phyloP scores from a whole-genome alignment of 208 protist species.

The Leishmania arabica region DNA sequence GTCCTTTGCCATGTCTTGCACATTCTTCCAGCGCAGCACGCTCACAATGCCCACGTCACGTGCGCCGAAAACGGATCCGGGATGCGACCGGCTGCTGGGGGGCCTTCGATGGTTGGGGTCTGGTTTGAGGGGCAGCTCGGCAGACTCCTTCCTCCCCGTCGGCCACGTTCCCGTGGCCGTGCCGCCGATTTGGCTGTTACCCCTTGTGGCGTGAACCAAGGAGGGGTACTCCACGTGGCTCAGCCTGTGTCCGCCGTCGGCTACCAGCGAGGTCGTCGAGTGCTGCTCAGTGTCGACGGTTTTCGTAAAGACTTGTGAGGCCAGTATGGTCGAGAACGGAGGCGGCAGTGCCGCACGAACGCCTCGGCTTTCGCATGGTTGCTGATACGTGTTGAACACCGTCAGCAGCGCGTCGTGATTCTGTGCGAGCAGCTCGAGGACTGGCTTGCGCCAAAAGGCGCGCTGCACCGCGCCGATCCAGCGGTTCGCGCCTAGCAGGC shows the following conservation, averaged over 20 bases:
- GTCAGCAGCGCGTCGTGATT: constrained; percentile 48
- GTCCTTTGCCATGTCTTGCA: constrained; percentile 49
- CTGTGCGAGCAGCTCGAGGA: constrained; percentile 32
- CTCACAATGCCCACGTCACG: constrained; percentile 72
- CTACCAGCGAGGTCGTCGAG: constrained; percentile 2
- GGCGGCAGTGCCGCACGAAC: constrained; percentile 54
- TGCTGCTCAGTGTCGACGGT: constrained; percentile 16
- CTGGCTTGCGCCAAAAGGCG: constrained; percentile 23
- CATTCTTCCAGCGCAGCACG: constrained; percentile 46
- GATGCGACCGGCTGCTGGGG: neutral
- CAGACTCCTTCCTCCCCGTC: neutral
- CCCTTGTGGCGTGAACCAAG: constrained; percentile 13
- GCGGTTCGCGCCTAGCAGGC: constrained; percentile 43
- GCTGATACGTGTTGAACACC: constrained; percentile 51
- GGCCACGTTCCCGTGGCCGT: neutral
- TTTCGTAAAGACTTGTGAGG: constrained; percentile 20
- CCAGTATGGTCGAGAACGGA: constrained; percentile 35
- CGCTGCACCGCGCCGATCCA: constrained; percentile 26
- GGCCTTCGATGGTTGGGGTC: neutral
- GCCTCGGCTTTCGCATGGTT: constrained; percentile 58
- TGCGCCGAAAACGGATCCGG: neutral
- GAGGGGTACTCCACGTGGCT: constrained; percentile 19
- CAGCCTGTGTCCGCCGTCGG: constrained; percentile 3
- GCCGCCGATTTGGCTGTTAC: constrained; percentile 7
- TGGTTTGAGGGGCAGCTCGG: neutral